Conservation (phyloP, 1,284 basidiomycete genomes). For the Tremellales sp. region DNA sequence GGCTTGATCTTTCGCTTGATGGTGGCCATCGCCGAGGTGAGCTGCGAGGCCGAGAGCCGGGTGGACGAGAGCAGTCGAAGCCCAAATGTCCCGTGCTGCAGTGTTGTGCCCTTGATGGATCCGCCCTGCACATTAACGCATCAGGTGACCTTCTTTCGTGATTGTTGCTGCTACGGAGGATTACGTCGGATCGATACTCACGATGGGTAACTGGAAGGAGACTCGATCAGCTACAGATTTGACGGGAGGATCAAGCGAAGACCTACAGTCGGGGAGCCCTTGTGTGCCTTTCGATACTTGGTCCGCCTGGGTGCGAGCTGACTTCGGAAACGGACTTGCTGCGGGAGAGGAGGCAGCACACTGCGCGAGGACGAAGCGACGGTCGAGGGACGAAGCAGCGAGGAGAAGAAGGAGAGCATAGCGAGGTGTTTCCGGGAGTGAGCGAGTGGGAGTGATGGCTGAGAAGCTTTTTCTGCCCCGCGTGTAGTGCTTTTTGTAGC, state of each 20-base stretch:
- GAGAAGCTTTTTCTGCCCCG: conserved; percentile 1
- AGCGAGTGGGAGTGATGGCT: conserved; percentile 1
- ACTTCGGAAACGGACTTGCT: conserved; percentile 50
- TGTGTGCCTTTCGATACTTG: conserved; percentile 80
- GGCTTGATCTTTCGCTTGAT: conserved; percentile 87
- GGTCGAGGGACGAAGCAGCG: conserved; percentile 21
- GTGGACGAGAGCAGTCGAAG: conserved; percentile 81
- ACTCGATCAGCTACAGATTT: background rate
- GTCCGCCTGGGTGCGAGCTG: conserved; percentile 78
- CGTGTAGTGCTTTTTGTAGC: background rate
- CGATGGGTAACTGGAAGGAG: conserved; percentile 26
- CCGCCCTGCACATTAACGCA: conserved; percentile 58
- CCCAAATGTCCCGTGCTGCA: conserved; percentile 83
- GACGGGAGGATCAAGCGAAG: background rate
- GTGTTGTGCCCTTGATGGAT: conserved; percentile 87
- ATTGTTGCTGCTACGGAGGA: background rate
- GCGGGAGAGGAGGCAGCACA: conserved; percentile 16
- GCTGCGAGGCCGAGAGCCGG: conserved; percentile 85
- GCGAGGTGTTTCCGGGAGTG: conserved; percentile 3
- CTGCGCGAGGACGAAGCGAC: conserved; percentile 29
- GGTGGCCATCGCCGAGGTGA: conserved; percentile 79
- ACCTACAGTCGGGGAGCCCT: conserved; percentile 64
- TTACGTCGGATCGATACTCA: conserved; percentile 17
- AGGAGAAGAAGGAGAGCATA: conserved; percentile 23
- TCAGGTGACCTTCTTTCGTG: background rate